Evolutionary conservation across 192 early-diverging fungal genomes (phyloP).

Genomic region (Coemansia sp.): DNA sequence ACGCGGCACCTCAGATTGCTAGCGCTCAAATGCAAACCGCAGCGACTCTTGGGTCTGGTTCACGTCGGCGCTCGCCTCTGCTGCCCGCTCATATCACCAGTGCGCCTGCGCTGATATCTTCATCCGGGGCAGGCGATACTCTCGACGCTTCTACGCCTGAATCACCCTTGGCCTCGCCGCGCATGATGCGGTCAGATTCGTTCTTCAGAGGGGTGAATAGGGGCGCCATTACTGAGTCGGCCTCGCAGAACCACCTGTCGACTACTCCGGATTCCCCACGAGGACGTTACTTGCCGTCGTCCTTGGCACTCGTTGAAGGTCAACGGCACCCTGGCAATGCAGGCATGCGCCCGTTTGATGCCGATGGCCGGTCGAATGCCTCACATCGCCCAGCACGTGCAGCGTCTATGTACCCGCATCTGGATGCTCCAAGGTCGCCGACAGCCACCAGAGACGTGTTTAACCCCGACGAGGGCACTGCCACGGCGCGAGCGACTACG

Average conservation of each 20-base stretch:
- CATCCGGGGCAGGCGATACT: not conserved
- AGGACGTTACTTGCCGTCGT: slow-evolving; percentile 25
- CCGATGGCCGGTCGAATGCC: slow-evolving; percentile 4
- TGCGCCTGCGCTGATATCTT: not conserved
- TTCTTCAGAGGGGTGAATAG: slow-evolving; percentile 16
- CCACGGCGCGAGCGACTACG: not conserved
- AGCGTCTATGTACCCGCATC: not conserved
- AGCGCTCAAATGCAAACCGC: not conserved
- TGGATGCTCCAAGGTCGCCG: slow-evolving; percentile 11
- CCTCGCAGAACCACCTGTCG: slow-evolving; percentile 6
- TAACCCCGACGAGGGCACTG: not conserved
- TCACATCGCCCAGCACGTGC: slow-evolving; percentile 2
- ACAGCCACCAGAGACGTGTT: not conserved
- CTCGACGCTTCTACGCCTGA: not conserved
- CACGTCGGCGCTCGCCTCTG: slow-evolving; percentile 24
- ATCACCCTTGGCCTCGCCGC: slow-evolving; percentile 10
- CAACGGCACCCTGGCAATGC: slow-evolving; percentile 10
- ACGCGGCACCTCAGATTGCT: not conserved
- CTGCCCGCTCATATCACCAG: slow-evolving; percentile 14
- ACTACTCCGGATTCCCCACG: slow-evolving; percentile 40
- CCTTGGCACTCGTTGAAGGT: slow-evolving; percentile 34
- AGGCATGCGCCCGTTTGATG: slow-evolving; percentile 4
- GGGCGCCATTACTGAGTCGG: slow-evolving; percentile 21
- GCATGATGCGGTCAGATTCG: slow-evolving; percentile 19
- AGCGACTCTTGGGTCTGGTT: not conserved